phyloP scores from a whole-genome alignment of 1,284 basidiomycete species.

The Caloboletus firmus region DNA sequence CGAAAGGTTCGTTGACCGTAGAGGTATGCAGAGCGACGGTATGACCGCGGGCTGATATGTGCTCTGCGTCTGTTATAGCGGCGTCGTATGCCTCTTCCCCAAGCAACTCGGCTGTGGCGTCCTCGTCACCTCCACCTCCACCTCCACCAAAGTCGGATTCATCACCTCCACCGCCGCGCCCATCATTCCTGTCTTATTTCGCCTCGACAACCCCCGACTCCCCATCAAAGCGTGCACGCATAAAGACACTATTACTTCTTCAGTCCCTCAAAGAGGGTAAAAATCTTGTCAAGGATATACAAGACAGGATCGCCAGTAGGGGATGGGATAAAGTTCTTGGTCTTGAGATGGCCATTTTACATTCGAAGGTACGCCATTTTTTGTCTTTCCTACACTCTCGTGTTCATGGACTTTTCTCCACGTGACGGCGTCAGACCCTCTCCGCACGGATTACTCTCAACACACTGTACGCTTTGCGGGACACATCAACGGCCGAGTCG shows the following conservation, averaged over 20 bases:
- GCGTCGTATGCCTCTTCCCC: slow-evolving; percentile 47
- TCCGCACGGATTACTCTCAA: slow-evolving; percentile 67
- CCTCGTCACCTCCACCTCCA: slow-evolving; percentile 8
- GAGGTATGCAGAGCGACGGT: not conserved
- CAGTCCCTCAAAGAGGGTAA: slow-evolving; percentile 52
- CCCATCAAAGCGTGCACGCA: slow-evolving; percentile 65
- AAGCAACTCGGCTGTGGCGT: not conserved
- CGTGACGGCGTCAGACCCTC: slow-evolving; percentile 46
- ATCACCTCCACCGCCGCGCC: slow-evolving; percentile 22
- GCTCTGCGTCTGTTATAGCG: slow-evolving; percentile 32
- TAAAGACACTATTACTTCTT: slow-evolving; percentile 78
- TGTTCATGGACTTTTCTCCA: not conserved
- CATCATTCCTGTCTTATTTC: slow-evolving; percentile 61
- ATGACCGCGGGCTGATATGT: not conserved
- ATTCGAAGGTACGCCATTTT: slow-evolving; percentile 64
- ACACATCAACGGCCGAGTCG: slow-evolving; percentile 74
- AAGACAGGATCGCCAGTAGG: slow-evolving; percentile 16
- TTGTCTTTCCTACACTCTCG: not conserved
- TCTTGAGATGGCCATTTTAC: slow-evolving; percentile 76
- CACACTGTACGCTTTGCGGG: slow-evolving; percentile 67
- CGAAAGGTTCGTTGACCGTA: slow-evolving; percentile 52
- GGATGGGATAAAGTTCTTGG: slow-evolving; percentile 51
- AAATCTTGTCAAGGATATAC: slow-evolving; percentile 28
- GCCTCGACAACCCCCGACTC: slow-evolving; percentile 72
- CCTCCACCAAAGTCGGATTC: slow-evolving; percentile 15